Conservation (phyloP, 148 eudicot genomes). For the Vaccinium vitisidaea region DNA sequence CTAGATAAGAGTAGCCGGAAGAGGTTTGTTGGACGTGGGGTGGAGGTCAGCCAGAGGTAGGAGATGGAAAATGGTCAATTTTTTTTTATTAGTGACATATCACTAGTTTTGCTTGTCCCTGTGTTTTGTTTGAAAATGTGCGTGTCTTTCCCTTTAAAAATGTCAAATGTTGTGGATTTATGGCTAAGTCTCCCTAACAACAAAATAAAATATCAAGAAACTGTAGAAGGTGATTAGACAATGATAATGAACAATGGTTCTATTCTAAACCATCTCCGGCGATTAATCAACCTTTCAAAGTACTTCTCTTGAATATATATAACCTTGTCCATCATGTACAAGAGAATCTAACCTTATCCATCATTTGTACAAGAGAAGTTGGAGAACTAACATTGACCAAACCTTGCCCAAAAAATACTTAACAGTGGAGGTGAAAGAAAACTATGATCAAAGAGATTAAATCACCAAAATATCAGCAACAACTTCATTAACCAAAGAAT, state of each 20-base stretch:
- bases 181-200: neutral
- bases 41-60: too few species aligned
- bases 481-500: constrained; percentile 67
- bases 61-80: too few species aligned
- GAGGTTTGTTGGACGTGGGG: too few species aligned
- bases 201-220: neutral
- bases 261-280: too few species aligned
- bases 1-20: too few species aligned
- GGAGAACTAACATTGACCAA: neutral
- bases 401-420: neutral
- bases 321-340: neutral
- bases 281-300: neutral
- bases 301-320: neutral
- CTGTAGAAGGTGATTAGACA: neutral
- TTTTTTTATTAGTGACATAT: too few species aligned
- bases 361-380: constrained; percentile 7
- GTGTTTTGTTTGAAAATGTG: too few species aligned
- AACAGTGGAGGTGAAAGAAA: constrained; percentile 5
- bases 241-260: too few species aligned
- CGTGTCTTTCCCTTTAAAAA: too few species aligned
- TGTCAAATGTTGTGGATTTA: too few species aligned
- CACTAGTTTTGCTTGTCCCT: too few species aligned
- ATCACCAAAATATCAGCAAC: constrained; percentile 55
- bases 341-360: neutral
- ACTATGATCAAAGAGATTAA: neutral